Conservation (phyloP, 108 stramenopile genomes). For the Aurantiochytrium sp. region DNA sequence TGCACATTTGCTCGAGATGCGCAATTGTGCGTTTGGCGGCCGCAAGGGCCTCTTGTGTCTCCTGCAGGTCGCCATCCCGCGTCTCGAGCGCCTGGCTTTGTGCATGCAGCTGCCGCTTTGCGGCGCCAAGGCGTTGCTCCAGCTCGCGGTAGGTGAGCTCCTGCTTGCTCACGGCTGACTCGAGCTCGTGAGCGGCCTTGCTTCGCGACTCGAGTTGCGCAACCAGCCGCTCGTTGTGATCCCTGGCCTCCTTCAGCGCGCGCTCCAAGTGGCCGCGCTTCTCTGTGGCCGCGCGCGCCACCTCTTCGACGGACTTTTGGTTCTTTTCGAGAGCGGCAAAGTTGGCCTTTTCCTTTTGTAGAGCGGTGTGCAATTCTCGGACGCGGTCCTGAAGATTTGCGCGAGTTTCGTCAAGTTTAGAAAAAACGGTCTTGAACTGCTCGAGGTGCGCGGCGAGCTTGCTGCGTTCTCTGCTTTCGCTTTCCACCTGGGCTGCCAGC, state of each 20-base stretch:
- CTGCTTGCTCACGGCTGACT: not conserved
- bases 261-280: not conserved
- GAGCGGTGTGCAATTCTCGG: not conserved
- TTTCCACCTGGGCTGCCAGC: not conserved
- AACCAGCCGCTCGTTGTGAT: not conserved
- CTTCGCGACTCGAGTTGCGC: not conserved
- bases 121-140: not conserved
- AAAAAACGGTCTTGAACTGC: constrained; percentile 5
- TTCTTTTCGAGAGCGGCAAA: not conserved
- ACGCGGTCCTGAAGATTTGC: not conserved
- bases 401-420: not conserved
- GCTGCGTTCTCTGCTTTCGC: not conserved
- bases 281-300: not conserved
- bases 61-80: not conserved
- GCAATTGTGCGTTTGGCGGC: not conserved
- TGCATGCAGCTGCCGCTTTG: not conserved
- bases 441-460: not conserved
- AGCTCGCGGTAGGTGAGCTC: not conserved
- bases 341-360: not conserved
- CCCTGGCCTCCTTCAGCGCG: not conserved
- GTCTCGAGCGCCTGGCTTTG: not conserved
- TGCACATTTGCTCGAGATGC: not conserved
- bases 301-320: not conserved
- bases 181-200: not conserved
- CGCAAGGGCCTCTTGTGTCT: not conserved